Percentiles rank a stretch among this genome's conserved stretches.
These are phyloP conservation scores for Waltergamsia citrina DNA, from an alignment of 2,329 filamentous ascomycete genomes.

Conservation along the genomic window DNA sequence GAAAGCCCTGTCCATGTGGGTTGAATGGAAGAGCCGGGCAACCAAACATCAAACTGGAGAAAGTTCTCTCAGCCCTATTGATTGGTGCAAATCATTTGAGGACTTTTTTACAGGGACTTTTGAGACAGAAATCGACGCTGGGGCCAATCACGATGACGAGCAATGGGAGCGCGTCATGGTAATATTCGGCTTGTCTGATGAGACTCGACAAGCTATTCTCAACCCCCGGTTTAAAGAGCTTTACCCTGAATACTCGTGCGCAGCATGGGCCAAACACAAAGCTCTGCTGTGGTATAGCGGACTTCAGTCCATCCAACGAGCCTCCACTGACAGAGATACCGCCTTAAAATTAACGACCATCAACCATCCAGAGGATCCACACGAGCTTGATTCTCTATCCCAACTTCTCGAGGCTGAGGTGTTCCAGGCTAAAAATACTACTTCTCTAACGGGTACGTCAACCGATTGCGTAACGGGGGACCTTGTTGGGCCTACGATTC, in stretches of 20 bases:
- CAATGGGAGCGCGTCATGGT: slow-evolving; percentile 6
- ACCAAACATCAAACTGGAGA: background rate
- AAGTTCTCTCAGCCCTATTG: background rate
- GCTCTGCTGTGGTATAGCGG: too few species aligned
- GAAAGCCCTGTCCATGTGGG: slow-evolving; percentile 8
- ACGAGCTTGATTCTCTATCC: too few species aligned
- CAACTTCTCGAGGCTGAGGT: too few species aligned
- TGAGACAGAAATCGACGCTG: slow-evolving; percentile 1
- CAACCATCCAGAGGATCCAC: too few species aligned
- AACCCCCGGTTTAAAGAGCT: slow-evolving; percentile 9
- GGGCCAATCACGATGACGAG: slow-evolving; percentile 4
- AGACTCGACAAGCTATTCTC: slow-evolving; percentile 9
- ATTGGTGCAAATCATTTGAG: background rate
- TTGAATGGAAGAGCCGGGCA: slow-evolving; percentile 8
- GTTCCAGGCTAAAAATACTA: too few species aligned
- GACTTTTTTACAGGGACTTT: slow-evolving; percentile 7
- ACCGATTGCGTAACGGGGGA: too few species aligned
- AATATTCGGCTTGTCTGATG: slow-evolving; percentile 2
- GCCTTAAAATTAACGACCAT: too few species aligned
- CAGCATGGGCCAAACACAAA: slow-evolving; percentile 9
- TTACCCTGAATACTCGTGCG: slow-evolving; percentile 7
- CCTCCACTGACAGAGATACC: too few species aligned
- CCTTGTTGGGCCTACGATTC: too few species aligned
- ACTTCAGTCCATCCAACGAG: too few species aligned
- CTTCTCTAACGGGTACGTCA: too few species aligned